Base-by-base conservation (phyloP, 2,329 filamentous ascomycete species). In the Clonostachys chloroleuca region DNA sequence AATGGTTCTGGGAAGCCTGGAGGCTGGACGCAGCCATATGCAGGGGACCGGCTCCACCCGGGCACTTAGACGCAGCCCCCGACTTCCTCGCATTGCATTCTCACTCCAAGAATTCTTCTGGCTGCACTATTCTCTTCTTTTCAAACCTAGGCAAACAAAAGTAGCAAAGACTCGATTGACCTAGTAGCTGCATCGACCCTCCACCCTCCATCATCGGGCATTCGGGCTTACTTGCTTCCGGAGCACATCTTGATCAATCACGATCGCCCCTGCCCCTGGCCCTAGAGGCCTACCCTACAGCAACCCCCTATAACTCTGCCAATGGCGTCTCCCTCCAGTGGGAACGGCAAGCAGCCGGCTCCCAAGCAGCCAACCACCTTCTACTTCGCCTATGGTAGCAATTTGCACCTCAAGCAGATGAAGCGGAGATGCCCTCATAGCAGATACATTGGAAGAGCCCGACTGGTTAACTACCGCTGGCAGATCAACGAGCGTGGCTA, bases 331-430 rank as follows among this genome's bases (percentile, higher is more conserved):
- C 36, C 42, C 17, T 20, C 40, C 33, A 16, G 37, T 10, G 41
- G 33, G 13, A 20, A 16, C 42, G 43, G 37, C 14, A 43, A 43
- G 40, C 40, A 40, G 40, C 43, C 40, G 40, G 17, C 34, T 16
- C 45, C 47, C 45, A 55, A 52, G 47, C 54, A 53, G 49, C 52
- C 55, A 49, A 53, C 56, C 51, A 62, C 63, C 48, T 63, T 61
- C 44, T 75, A 74, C 56, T 75, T 75, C 51, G 72, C 69, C 35
- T 75, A 73, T 47, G 72, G 70, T 42, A 73, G 69, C 55, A 75
- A 74, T 53, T 61, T 74, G 41, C 66, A 65, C 52, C 57, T 70
- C 47, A 59, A 62, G 46, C 70, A 74, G 58, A 75, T 75, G 71
- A 65, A 64, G 49, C 52, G 54, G 17, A 61, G 70, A 49, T 75